Percentiles rank a stretch among this genome's conserved stretches.
phyloP scores from a whole-genome alignment of 441 rosid species.

The Hura crepitans region DNA sequence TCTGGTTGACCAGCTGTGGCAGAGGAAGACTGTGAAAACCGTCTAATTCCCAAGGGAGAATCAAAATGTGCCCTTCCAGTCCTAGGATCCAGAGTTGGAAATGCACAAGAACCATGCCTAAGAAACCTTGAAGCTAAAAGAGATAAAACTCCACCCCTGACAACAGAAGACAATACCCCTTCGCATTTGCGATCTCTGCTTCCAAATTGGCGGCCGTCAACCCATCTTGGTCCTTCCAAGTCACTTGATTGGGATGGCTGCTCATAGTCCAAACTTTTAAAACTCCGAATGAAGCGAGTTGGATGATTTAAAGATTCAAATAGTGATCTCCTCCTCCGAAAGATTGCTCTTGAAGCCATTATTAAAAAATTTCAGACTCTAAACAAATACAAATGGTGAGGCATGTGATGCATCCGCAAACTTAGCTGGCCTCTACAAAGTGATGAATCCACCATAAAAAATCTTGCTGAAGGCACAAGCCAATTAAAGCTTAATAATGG shows the following conservation, averaged over 20 bases:
- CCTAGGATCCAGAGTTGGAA: slow-evolving; percentile 33
- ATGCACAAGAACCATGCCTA: slow-evolving; percentile 26
- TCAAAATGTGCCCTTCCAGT: slow-evolving; percentile 32
- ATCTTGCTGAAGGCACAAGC: neutral
- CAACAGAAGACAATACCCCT: slow-evolving; percentile 27
- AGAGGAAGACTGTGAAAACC: slow-evolving; percentile 40
- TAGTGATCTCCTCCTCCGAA: slow-evolving; percentile 46
- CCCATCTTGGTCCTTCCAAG: slow-evolving; percentile 22
- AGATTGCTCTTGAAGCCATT: slow-evolving; percentile 69
- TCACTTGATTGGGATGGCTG: slow-evolving; percentile 26
- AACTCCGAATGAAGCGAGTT: slow-evolving; percentile 32
- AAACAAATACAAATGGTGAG: slow-evolving; percentile 19
- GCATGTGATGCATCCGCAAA: slow-evolving; percentile 31
- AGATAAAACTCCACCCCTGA: slow-evolving; percentile 24
- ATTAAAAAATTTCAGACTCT: slow-evolving; percentile 23
- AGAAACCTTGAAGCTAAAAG: slow-evolving; percentile 12
- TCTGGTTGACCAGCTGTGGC: slow-evolving; percentile 58
- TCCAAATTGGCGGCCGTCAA: slow-evolving; percentile 20
- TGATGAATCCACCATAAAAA: slow-evolving; percentile 6
- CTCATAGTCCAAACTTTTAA: slow-evolving; percentile 37
- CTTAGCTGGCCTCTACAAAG: slow-evolving; percentile 31
- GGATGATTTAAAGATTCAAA: slow-evolving; percentile 34
- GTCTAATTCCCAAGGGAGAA: slow-evolving; percentile 37
- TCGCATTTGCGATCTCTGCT: slow-evolving; percentile 25
- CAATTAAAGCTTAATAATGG: neutral